These are phyloP conservation scores for Epicoccum nigrum DNA, from an alignment of 2,329 filamentous ascomycete species.

Conservation along the genomic window DNA sequence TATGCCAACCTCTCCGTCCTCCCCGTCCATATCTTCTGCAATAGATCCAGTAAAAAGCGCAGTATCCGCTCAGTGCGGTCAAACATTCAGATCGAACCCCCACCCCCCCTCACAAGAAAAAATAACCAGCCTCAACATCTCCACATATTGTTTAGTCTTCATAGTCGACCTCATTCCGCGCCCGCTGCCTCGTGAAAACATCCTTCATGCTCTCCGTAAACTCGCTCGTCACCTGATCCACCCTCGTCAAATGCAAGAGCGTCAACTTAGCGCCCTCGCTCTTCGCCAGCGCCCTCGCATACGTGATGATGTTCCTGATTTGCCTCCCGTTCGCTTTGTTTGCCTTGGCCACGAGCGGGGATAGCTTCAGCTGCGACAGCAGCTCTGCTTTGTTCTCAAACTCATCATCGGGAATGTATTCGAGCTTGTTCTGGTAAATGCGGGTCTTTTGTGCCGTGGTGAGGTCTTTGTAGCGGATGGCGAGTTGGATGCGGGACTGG, in stretches of 20 bases:
- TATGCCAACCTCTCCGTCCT: too few relatives aligned
- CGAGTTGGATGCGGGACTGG: constrained; percentile 46
- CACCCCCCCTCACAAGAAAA: too few relatives aligned
- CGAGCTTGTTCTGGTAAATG: constrained; percentile 46
- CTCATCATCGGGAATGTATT: constrained; percentile 8
- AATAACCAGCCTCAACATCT: too few relatives aligned
- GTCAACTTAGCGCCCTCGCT: constrained; percentile 8
- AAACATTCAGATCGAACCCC: too few relatives aligned
- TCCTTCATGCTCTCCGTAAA: constrained; percentile 20
- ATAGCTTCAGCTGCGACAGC: constrained; percentile 35
- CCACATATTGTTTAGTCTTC: too few relatives aligned
- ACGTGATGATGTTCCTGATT: constrained; percentile 47
- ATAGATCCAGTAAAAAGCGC: too few relatives aligned
- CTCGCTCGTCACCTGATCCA: constrained; percentile 9
- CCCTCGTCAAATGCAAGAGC: constrained; percentile 8
- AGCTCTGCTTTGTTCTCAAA: constrained; percentile 32
- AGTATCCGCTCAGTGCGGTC: too few relatives aligned
- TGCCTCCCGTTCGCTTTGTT: constrained; percentile 49
- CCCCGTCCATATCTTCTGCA: too few relatives aligned
- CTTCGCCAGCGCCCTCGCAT: constrained; percentile 16
- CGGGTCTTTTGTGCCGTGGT: constrained; percentile 48
- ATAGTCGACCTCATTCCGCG: background rate
- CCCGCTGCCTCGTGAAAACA: background rate
- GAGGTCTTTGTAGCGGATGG: constrained; percentile 55
- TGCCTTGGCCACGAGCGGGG: constrained; percentile 12